A percentile compares a stretch with the other conserved stretches of the same genome.
Evolutionary conservation across 306 rosid genomes (phyloP).

Genomic region (Vigna nakashimae): DNA sequence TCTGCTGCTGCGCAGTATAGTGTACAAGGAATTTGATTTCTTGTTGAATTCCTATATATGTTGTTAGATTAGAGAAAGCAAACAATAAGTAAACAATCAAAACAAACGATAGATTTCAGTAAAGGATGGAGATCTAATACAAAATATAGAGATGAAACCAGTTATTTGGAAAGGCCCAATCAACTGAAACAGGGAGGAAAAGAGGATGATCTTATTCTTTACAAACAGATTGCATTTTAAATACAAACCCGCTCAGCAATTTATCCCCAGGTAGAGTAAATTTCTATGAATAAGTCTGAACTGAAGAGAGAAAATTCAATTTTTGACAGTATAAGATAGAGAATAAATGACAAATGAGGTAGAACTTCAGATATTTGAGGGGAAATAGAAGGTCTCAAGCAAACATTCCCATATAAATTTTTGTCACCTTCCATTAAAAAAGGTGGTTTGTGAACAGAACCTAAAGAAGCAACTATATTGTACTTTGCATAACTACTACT

Average conservation of each 20-base stretch:
- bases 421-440: neutral
- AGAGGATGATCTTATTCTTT: neutral
- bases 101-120: constrained; percentile 23
- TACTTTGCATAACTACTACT: neutral
- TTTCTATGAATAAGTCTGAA: neutral
- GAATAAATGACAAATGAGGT: neutral
- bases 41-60: constrained; percentile 83
- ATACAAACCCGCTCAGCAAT: neutral
- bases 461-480: neutral
- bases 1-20: constrained; percentile 95
- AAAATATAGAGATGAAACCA: neutral
- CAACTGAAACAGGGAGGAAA: neutral
- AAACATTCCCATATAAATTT: constrained; percentile 1
- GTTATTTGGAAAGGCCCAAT: neutral
- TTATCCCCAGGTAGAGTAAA: neutral
- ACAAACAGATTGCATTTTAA: neutral
- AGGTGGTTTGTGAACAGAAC: neutral
- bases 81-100: constrained; percentile 10
- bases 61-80: constrained; percentile 30
- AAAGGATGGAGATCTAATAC: neutral
- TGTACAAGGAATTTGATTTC: constrained; percentile 96
- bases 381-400: constrained; percentile 1
- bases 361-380: neutral
- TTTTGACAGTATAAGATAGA: neutral
- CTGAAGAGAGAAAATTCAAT: neutral